A percentile compares a stretch with the other conserved stretches of the same genome.
Evolutionary conservation across 2,329 filamentous ascomycete species (phyloP).

Genomic region (Fusarium proliferatum): DNA sequence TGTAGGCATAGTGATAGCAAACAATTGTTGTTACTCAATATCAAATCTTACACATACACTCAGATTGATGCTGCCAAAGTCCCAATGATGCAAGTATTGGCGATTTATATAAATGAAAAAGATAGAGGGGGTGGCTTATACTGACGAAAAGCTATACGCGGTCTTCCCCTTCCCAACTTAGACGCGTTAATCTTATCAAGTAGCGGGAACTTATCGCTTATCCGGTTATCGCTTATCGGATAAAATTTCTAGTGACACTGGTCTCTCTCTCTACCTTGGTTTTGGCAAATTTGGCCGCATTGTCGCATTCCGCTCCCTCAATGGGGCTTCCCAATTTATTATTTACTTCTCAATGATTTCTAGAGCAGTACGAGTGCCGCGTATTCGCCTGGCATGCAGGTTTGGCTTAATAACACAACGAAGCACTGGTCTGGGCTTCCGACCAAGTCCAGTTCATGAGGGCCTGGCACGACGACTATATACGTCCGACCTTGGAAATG

Average conservation of each 20-base stretch:
- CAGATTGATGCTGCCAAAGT: neutral
- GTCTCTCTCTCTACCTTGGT: neutral
- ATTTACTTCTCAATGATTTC: conserved; percentile 50
- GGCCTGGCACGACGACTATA: conserved; percentile 31
- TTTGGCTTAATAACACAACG: conserved; percentile 45
- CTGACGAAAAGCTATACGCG: conserved; percentile 27
- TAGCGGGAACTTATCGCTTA: conserved; percentile 30
- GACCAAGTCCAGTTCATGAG: conserved; percentile 17
- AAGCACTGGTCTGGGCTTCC: conserved; percentile 22
- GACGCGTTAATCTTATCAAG: conserved; percentile 30
- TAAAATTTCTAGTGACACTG: conserved; percentile 39
- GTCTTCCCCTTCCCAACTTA: neutral
- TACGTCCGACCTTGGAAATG: conserved; percentile 39
- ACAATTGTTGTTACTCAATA: neutral
- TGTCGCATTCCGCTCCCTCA: conserved; percentile 20
- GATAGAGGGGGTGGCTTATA: conserved; percentile 18
- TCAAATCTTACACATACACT: neutral
- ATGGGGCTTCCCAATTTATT: conserved; percentile 19
- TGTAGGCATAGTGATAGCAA: conserved; percentile 46
- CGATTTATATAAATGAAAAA: neutral
- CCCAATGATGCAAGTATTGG: neutral
- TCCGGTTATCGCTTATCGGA: conserved; percentile 44
- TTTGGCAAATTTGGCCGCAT: conserved; percentile 6
- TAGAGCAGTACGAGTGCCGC: conserved; percentile 48
- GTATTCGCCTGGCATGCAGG: conserved; percentile 51